Conservation (phyloP, 2,329 filamentous ascomycete species). For the Diaporthe sp. region DNA sequence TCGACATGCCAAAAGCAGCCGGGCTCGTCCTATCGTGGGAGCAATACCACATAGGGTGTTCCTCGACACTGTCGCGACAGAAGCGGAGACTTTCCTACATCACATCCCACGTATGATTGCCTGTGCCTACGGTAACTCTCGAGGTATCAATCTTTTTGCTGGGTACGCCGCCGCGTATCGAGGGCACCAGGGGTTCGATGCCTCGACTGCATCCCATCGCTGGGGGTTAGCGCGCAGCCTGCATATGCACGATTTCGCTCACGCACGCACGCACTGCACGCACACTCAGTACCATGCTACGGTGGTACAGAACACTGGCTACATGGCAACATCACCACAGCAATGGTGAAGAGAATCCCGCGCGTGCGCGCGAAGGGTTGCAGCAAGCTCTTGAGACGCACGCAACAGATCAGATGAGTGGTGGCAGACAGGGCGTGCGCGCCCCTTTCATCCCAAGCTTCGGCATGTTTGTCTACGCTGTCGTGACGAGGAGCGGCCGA, state of each 20-base stretch:
- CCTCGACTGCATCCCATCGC: background rate
- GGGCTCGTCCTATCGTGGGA: conserved; percentile 16
- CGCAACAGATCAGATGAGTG: conserved; percentile 13
- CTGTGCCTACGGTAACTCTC: conserved; percentile 22
- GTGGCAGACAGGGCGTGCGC: background rate
- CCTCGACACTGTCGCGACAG: conserved; percentile 16
- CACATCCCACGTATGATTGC: conserved; percentile 25
- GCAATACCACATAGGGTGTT: conserved; percentile 19
- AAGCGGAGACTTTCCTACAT: conserved; percentile 13
- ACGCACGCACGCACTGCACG: conserved; percentile 15
- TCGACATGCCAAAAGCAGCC: conserved; percentile 10
- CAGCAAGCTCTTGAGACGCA: conserved; percentile 7
- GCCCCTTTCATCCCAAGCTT: conserved; percentile 13
- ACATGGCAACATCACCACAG: background rate
- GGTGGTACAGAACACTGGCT: background rate
- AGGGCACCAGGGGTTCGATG: background rate
- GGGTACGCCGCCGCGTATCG: conserved; percentile 2
- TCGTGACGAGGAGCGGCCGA: conserved; percentile 1
- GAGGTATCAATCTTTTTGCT: background rate
- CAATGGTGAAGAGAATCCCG: background rate
- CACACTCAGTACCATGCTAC: conserved; percentile 6
- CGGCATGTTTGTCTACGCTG: conserved; percentile 13
- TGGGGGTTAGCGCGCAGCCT: conserved; percentile 13
- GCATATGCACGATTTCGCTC: conserved; percentile 26
- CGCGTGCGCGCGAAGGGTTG: conserved; percentile 13